phyloP scores from a whole-genome alignment of 192 early-diverging fungal genomes.

The Thamnidium elegans region DNA sequence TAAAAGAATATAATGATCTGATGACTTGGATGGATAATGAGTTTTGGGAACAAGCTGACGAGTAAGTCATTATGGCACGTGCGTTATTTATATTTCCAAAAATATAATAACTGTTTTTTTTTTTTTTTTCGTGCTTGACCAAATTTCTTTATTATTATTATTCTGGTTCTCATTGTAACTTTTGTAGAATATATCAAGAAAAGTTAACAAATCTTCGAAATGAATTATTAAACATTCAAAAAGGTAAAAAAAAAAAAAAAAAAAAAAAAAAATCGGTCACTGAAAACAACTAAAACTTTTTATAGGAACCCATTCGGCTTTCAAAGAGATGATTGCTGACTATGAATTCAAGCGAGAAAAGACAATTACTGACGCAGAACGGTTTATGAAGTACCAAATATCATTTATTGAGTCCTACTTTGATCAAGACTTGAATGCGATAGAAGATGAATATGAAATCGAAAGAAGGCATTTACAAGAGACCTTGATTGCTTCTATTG shows the following conservation, averaged over 20 bases:
- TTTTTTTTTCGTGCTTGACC: conserved; percentile 1
- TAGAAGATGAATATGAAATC: conserved; percentile 33
- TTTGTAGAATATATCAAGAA: conserved; percentile 31
- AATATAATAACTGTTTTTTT: background rate
- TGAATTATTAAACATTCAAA: conserved; percentile 24
- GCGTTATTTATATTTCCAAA: background rate
- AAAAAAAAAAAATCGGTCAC: background rate
- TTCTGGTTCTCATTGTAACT: too few relatives aligned
- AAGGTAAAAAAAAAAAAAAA: conserved; percentile 16
- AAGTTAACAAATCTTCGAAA: conserved; percentile 23
- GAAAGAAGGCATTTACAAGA: conserved; percentile 27
- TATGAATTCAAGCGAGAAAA: conserved; percentile 21
- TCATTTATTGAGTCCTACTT: conserved; percentile 23
- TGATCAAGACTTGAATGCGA: conserved; percentile 4
- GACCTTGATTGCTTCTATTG: conserved; percentile 20
- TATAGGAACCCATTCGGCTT: conserved; percentile 28
- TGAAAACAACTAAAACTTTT: too few relatives aligned
- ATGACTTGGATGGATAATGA: conserved; percentile 23
- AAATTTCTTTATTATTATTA: background rate
- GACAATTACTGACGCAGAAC: conserved; percentile 21
- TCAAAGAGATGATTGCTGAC: conserved; percentile 23
- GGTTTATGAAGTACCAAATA: conserved; percentile 27
- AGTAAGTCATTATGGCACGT: conserved; percentile 18
- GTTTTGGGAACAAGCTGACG: conserved; percentile 27
- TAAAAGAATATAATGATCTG: conserved; percentile 19